Percentiles rank a stretch among this genome's conserved stretches.
Conservation (phyloP, 2,329 filamentous ascomycete species). For the Tolypocladium sp. region DNA sequence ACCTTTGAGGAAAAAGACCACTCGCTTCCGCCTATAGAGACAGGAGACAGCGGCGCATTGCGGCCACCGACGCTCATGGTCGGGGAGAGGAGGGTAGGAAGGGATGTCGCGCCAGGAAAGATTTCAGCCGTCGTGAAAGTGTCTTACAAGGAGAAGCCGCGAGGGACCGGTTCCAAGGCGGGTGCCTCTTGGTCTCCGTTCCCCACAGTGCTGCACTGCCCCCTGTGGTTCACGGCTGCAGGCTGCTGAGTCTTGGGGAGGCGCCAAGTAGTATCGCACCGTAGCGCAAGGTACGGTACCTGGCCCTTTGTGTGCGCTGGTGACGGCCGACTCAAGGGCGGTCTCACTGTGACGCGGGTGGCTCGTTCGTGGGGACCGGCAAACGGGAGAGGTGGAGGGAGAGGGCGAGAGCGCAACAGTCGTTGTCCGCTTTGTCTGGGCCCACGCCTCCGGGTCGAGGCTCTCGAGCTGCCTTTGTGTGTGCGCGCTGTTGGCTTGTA, state of each 20-base stretch:
- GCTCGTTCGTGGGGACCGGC: background rate
- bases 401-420: background rate
- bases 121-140: background rate
- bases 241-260: background rate
- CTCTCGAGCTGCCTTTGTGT: background rate
- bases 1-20: slow-evolving; percentile 64
- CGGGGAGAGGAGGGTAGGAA: slow-evolving; percentile 12
- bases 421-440: background rate
- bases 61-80: slow-evolving; percentile 56
- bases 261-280: background rate
- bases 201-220: slow-evolving; percentile 9
- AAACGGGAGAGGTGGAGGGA: background rate
- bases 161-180: background rate
- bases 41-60: slow-evolving; percentile 71
- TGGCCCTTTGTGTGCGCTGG: background rate
- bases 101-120: slow-evolving; percentile 13
- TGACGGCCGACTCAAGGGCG: background rate
- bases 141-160: background rate
- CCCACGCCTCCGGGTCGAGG: background rate
- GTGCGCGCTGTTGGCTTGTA: background rate
- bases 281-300: background rate
- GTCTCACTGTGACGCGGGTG: background rate
- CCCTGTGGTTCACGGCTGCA: slow-evolving; percentile 5
- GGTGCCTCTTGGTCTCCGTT: slow-evolving; percentile 5
- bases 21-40: slow-evolving; percentile 76